These are phyloP conservation scores for Auriscalpium microsporum DNA, from an alignment of 768 basidiomycete genomes.

Conservation along the genomic window DNA sequence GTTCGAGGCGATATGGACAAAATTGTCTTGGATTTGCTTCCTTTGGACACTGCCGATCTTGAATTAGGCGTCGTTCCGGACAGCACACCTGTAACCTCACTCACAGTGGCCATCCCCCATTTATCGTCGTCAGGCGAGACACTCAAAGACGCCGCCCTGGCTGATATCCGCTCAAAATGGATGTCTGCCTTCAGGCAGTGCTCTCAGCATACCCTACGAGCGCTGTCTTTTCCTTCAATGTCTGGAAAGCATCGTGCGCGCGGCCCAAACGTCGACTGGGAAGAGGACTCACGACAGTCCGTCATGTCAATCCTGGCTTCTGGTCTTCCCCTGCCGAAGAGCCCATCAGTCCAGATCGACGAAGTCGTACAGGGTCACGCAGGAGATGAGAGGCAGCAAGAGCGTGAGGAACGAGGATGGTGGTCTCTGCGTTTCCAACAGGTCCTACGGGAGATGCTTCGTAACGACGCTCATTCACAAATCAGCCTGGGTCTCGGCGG, in stretches of 20 bases:
- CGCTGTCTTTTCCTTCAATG: constrained; percentile 32
- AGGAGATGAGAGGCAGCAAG: constrained; percentile 29
- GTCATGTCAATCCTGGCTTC: constrained; percentile 33
- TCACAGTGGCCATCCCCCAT: constrained; percentile 26
- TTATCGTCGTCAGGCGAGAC: constrained; percentile 22
- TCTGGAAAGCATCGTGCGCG: constrained; percentile 22
- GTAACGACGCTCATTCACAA: constrained; percentile 8
- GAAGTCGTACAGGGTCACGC: constrained; percentile 24
- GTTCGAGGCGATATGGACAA: constrained; percentile 29
- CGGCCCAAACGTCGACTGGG: constrained; percentile 21
- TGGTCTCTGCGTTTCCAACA: constrained; percentile 64
- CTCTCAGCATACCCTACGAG: constrained; percentile 37
- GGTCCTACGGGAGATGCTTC: constrained; percentile 47
- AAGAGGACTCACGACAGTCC: constrained; percentile 25
- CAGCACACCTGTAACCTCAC: constrained; percentile 23
- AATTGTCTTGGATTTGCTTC: constrained; percentile 42
- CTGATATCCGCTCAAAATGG: constrained; percentile 32
- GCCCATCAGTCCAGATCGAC: constrained; percentile 55
- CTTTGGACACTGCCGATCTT: constrained; percentile 33
- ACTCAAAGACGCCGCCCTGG: constrained; percentile 20
- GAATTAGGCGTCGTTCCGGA: constrained; percentile 29
- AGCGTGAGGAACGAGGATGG: constrained; percentile 66
- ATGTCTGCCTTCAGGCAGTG: constrained; percentile 46
- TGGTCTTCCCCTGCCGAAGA: constrained; percentile 58
- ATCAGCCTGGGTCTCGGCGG: neutral